Conservation (phyloP, 2,329 filamentous ascomycete species). For the Raffaelea ambrosiae region DNA sequence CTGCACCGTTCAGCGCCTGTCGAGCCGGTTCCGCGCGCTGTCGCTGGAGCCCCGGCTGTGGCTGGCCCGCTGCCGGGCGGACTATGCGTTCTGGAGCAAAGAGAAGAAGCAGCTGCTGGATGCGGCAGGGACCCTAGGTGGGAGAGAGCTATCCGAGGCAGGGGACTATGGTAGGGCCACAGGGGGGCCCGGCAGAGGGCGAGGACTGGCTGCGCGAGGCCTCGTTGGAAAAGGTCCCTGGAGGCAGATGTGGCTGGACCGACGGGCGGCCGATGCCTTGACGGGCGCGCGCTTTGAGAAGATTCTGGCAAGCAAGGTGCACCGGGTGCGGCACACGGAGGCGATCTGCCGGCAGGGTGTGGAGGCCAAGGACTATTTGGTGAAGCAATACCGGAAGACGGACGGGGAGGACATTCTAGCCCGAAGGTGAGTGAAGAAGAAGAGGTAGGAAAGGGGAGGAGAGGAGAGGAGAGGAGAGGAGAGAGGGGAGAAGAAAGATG, state of each 20-base stretch:
- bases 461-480: background rate
- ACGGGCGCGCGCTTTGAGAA: conserved; percentile 52
- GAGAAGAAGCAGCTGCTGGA: conserved; percentile 41
- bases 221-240: conserved; percentile 34
- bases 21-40: conserved; percentile 54
- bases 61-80: conserved; percentile 61
- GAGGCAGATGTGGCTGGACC: conserved; percentile 58
- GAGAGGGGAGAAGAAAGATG: background rate
- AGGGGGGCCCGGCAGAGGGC: too few relatives aligned
- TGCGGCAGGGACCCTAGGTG: too few relatives aligned
- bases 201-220: too few relatives aligned
- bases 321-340: conserved; percentile 61
- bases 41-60: conserved; percentile 69
- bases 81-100: conserved; percentile 69
- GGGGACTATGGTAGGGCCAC: too few relatives aligned
- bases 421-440: conserved; percentile 47
- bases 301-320: conserved; percentile 62
- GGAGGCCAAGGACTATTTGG: conserved; percentile 79
- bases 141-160: too few relatives aligned
- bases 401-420: conserved; percentile 66
- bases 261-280: conserved; percentile 42
- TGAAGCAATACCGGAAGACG: conserved; percentile 53
- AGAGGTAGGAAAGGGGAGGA: too few relatives aligned
- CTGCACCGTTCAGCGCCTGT: conserved; percentile 41
- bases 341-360: conserved; percentile 66